A percentile compares a stretch with the other conserved stretches of the same genome.
Conservation (phyloP, 1,284 basidiomycete genomes). For the Marasmius sp. region DNA sequence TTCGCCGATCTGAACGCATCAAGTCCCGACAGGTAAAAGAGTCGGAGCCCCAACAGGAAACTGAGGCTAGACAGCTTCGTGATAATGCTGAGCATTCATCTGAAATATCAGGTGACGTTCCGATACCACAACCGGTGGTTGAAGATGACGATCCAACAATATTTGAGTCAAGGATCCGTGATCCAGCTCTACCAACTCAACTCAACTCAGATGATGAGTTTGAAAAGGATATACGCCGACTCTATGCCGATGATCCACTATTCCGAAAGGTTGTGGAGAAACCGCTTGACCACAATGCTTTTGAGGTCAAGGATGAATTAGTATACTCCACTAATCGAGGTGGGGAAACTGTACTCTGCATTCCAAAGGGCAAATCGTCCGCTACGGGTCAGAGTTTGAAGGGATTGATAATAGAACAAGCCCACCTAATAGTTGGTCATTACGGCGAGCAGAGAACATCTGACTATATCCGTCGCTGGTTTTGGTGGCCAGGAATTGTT, state of each 20-base stretch:
- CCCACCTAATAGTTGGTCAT: conserved; percentile 26
- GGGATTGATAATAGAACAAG: conserved; percentile 23
- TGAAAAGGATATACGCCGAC: no score
- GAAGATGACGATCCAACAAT: no score
- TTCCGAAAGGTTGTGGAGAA: no score
- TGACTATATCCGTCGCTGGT: conserved; percentile 27
- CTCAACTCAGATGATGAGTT: no score
- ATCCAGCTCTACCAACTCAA: no score
- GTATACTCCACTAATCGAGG: no score
- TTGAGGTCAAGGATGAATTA: no score
- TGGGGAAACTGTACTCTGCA: background rate
- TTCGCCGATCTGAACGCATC: background rate
- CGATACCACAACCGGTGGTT: background rate
- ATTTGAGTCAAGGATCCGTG: no score
- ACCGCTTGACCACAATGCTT: no score
- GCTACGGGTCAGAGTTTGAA: conserved; percentile 2
- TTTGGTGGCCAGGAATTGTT: conserved; percentile 33
- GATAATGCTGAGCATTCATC: background rate
- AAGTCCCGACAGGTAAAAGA: background rate
- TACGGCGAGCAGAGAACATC: conserved; percentile 21
- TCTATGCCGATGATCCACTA: no score
- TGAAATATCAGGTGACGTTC: background rate
- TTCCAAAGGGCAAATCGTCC: background rate
- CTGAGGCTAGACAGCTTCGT: background rate
- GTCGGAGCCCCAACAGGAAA: background rate